phyloP scores from a whole-genome alignment of 202 grass and related monocot genomes.

The Saccharum hybrid region DNA sequence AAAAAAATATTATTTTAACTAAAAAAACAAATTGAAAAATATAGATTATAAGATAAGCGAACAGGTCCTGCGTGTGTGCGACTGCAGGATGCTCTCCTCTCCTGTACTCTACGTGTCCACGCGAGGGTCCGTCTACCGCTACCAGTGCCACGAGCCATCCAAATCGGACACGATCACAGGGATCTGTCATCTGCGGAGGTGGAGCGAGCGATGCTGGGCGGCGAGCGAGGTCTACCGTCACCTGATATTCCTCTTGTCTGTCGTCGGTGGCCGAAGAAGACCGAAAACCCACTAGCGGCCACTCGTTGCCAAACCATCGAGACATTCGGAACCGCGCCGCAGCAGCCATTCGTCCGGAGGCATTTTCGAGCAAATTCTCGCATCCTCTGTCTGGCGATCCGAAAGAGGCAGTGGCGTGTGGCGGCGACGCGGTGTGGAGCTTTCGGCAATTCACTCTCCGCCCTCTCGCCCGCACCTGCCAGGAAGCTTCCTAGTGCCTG shows the following conservation, averaged over 20 bases:
- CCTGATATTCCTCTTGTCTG: background rate
- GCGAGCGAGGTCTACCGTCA: background rate
- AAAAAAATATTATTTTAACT: too few species aligned
- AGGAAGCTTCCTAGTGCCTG: conserved; percentile 47
- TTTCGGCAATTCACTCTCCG: background rate
- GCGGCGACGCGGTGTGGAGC: background rate
- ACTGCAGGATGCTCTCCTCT: background rate
- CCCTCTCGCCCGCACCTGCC: conserved; percentile 31
- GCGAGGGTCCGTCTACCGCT: background rate
- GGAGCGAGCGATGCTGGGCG: background rate
- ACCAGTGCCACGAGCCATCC: background rate
- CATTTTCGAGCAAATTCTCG: background rate
- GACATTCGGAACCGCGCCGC: background rate
- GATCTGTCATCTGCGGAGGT: background rate
- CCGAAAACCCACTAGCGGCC: background rate
- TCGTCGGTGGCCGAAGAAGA: background rate
- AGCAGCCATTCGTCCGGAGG: background rate
- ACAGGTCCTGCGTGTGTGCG: too few species aligned
- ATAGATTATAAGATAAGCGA: too few species aligned
- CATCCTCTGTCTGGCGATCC: background rate
- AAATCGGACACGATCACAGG: background rate
- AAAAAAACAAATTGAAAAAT: too few species aligned
- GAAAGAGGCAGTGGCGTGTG: too few species aligned
- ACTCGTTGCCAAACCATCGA: background rate
- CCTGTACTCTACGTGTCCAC: background rate